Evolutionary conservation across 2,329 filamentous ascomycete species (phyloP), one percentile per base, ranked within the genome.

Genomic region (Phaeosphaeriaceae sp.): DNA sequence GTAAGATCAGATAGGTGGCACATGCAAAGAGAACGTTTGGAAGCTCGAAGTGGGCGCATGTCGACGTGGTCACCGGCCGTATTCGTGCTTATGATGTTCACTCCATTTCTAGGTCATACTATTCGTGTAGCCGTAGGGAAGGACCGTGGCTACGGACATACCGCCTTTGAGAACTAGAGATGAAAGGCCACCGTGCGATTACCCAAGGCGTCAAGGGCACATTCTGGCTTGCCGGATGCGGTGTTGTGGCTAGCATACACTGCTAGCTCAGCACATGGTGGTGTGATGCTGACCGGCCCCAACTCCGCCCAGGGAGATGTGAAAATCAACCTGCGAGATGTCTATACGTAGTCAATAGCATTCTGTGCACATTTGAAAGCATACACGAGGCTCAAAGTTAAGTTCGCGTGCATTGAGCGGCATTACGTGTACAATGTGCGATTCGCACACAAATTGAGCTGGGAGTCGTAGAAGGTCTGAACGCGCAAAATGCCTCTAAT

Each of bases 401-500:
- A 58, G 51, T 60, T 57, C 48, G 57, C 61, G 24, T 72, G 25
- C 50, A 69, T 67, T 70, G 54, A 66, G 55, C 53, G 60, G 63
- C 54, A 36, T 36, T 63, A 64, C 60, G 54, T 50, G 56, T 72
- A 70, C 65, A 68, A 36, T 51, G 61, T 62, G 58, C 54, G 31
- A 53, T 56, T 56, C 46, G 60, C 50, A 63, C 60, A 62, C 51
- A 57, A 56, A 63, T 57, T 54, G 59, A 61, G 67, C 57, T 53
- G 58, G 60, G 52, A 57, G 66, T 48, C 48, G 51, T 19, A 50
- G 53, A 49, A 58, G 57, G 13, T 44, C 51, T 61, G 62, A 63
- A 70, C 57, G 64, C 62, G 58, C 57, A 69, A 31, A 72, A 72
- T 69, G 70, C 67, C 71, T 75, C 68, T 74, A 68, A 56, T 69